Base-by-base conservation (phyloP, 495 filamentous ascomycete species). In the Parachaetomium inaequale region DNA sequence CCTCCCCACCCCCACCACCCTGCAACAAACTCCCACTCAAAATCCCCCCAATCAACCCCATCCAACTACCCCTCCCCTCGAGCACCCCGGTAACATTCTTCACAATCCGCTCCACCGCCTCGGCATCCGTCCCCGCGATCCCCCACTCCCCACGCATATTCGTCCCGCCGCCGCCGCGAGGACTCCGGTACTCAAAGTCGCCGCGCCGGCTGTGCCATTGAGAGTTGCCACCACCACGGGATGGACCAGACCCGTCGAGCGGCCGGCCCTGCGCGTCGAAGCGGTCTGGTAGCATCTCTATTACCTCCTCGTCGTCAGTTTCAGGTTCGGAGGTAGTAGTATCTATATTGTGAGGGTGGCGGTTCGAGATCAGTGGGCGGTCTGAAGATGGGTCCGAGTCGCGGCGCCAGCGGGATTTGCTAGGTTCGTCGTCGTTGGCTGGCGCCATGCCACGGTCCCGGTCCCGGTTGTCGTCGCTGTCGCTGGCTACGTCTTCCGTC, bases 231-330 rank as follows among this genome's bases (percentile, higher is more conserved):
- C 21, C 32, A 4, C 26, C n/a, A 1, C 43, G 26, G 3, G 23
- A 26, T 1, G 19, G 25, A 11, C 10, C n/a, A 25, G 26, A 38
- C 0, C 56, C 32, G 34, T 75, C 71, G 7, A 83, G 56, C 1
- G 79, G 83, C 23, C 77, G 75, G 2, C 88, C 87, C 4, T 86
- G 74, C 7, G 73, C 64, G 62, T 91, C 87, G 63, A 92, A 91
- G 0, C 88, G 80, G 46, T 85, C 81, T 0, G 88, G 88, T 0
- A 92, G 65, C 7, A 74, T 66, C 40, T 82, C 81, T 4, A 81
- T 60, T 3, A 72, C 75, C 2, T 65, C 68, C 17, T 77, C 67
- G 3, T 73, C 71, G 7, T 63, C 61, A 7, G 63, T 63, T 8
- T 73, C 68, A 70, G 31, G 54, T 55, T 15, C 66, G 59, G 19